Percentiles rank a stretch among this genome's conserved stretches.
Evolutionary conservation across 148 eudicot genomes (phyloP).

Genomic region (Silene uniflora): DNA sequence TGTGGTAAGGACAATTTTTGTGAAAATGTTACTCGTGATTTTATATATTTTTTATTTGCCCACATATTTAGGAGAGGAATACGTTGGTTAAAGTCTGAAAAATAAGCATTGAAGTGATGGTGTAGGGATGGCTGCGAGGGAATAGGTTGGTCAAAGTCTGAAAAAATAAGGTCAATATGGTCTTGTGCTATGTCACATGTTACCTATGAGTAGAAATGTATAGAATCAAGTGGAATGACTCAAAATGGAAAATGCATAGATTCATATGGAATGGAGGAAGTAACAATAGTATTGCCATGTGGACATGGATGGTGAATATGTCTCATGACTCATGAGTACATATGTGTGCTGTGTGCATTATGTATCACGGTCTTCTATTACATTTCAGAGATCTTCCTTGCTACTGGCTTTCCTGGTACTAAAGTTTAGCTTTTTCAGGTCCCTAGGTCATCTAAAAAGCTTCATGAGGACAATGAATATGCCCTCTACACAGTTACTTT

Average conservation of each 20-base stretch:
- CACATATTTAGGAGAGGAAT: too few species aligned
- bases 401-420: slow-evolving; percentile 6
- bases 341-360: neutral
- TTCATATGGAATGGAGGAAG: too few species aligned
- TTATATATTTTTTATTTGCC: too few species aligned
- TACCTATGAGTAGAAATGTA: too few species aligned
- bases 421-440: slow-evolving; percentile 53
- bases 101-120: too few species aligned
- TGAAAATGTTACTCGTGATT: neutral
- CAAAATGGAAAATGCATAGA: too few species aligned
- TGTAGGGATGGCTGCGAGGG: too few species aligned
- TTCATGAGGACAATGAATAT: slow-evolving; percentile 91
- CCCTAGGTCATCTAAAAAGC: slow-evolving; percentile 91
- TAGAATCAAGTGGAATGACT: too few species aligned
- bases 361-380: neutral
- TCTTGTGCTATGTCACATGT: too few species aligned
- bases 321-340: neutral
- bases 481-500: slow-evolving; percentile 82
- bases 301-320: neutral
- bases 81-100: too few species aligned
- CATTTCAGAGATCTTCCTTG: neutral
- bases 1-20: slow-evolving; percentile 54
- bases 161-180: too few species aligned
- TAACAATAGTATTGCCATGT: neutral
- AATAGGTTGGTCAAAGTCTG: too few species aligned